Conservation (phyloP, 2,329 filamentous ascomycete genomes). For the Xylariaceae sp. region DNA sequence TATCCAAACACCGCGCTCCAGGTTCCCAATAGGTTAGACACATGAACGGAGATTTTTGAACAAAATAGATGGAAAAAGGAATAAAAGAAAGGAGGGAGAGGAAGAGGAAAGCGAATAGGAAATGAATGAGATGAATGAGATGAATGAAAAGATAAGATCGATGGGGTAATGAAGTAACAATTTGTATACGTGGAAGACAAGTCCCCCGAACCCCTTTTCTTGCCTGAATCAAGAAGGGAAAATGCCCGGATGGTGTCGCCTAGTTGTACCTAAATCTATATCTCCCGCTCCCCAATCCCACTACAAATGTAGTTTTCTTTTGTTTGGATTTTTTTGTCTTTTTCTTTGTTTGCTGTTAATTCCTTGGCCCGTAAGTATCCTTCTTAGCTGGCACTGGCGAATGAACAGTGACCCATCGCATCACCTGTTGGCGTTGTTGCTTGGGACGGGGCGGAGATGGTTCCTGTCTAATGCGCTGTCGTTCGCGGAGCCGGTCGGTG, state of each 20-base stretch:
- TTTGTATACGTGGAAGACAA: not conserved
- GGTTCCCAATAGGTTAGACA: not conserved
- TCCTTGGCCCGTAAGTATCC: conserved; percentile 20
- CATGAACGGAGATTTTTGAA: no score
- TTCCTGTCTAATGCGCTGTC: conserved; percentile 36
- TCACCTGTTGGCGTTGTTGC: conserved; percentile 24
- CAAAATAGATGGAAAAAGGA: no score
- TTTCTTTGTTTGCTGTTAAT: not conserved
- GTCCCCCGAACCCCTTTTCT: not conserved
- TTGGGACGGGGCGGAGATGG: conserved; percentile 30
- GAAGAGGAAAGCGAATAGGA: not conserved
- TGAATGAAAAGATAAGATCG: not conserved
- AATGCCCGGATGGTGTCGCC: no score
- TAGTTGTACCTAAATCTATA: no score
- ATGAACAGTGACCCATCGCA: conserved; percentile 44
- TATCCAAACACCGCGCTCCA: conserved; percentile 12
- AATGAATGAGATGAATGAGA: not conserved
- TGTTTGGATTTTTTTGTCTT: not conserved
- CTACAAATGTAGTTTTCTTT: no score
- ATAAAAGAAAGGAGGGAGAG: no score
- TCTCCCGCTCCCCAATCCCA: not conserved
- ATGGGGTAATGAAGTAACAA: no score
- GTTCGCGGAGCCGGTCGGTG: conserved; percentile 38
- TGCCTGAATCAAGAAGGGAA: no score
- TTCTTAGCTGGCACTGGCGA: conserved; percentile 39